These are phyloP conservation scores for Xylaria intraflava DNA, from an alignment of 495 filamentous ascomycete species.

Conservation along the genomic window DNA sequence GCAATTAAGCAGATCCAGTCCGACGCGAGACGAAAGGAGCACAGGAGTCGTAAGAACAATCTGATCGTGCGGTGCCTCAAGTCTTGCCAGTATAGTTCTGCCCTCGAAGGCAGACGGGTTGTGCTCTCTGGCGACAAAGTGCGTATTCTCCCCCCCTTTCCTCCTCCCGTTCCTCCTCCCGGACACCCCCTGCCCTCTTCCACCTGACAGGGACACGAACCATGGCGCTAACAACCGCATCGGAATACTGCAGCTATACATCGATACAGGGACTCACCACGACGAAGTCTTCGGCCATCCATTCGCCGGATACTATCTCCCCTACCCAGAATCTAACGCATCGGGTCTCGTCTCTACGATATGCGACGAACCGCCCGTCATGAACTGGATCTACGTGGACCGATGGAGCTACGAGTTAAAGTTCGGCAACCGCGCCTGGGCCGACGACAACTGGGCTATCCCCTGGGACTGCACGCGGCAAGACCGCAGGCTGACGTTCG, in stretches of 20 bases:
- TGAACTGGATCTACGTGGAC: slow-evolving; percentile 52
- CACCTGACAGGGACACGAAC: not conserved
- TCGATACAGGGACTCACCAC: slow-evolving; percentile 32
- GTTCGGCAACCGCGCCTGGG: slow-evolving; percentile 36
- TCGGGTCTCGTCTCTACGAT: slow-evolving; percentile 46
- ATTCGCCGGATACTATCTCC: slow-evolving; percentile 46
- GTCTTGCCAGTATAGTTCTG: slow-evolving; percentile 30
- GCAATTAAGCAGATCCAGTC: slow-evolving; percentile 44
- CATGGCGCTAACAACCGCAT: slow-evolving; percentile 3
- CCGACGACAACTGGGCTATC: slow-evolving; percentile 35
- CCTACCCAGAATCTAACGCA: slow-evolving; percentile 37
- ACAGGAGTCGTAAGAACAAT: slow-evolving; percentile 44
- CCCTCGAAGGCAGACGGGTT: slow-evolving; percentile 40
- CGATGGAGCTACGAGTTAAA: slow-evolving; percentile 43
- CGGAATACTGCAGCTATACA: slow-evolving; percentile 27
- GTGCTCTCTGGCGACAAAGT: slow-evolving; percentile 42
- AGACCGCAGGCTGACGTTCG: slow-evolving; percentile 39
- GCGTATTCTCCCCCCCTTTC: slow-evolving; percentile 8
- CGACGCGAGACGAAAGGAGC: slow-evolving; percentile 38
- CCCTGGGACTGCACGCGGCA: slow-evolving; percentile 43
- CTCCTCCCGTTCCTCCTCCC: not conserved
- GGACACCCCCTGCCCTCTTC: not conserved
- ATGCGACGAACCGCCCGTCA: slow-evolving; percentile 40
- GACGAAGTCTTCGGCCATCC: slow-evolving; percentile 35
- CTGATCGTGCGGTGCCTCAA: slow-evolving; percentile 40